A percentile compares a stretch with the other conserved stretches of the same genome.
Conservation (phyloP, 495 filamentous ascomycete species). For the Talaromyces ruber region DNA sequence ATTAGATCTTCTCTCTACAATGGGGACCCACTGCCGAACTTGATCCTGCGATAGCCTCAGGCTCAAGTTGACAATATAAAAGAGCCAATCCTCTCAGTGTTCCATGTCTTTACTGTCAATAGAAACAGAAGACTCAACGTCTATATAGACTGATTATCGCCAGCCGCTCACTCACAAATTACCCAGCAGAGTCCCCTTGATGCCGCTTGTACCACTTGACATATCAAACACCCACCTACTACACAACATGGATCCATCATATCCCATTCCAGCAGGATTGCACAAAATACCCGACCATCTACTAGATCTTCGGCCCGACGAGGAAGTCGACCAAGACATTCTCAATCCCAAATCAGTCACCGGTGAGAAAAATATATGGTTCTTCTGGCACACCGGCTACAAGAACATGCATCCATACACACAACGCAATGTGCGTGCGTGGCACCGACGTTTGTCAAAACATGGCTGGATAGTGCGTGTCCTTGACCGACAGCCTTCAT, state of each 20-base stretch:
- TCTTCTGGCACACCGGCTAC: conserved; percentile 48
- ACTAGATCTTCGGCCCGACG: conserved; percentile 35
- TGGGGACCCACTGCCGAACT: background rate
- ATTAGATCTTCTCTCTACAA: background rate
- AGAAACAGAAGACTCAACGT: no score
- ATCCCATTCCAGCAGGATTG: conserved; percentile 10
- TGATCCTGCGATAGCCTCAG: background rate
- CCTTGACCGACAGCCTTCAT: conserved; percentile 32
- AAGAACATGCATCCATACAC: conserved; percentile 39
- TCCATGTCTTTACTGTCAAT: background rate
- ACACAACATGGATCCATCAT: background rate
- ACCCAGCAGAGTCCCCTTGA: background rate
- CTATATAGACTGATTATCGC: background rate
- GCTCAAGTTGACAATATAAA: background rate
- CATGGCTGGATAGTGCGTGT: conserved; percentile 45
- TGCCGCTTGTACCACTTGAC: background rate
- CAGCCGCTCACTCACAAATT: background rate
- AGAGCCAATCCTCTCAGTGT: background rate
- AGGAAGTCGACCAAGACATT: conserved; percentile 34
- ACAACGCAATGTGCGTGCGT: conserved; percentile 46
- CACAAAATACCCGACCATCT: conserved; percentile 8
- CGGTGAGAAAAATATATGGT: conserved; percentile 44
- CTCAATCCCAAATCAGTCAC: conserved; percentile 30
- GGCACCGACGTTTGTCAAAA: conserved; percentile 42
- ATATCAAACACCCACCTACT: background rate